phyloP scores from a whole-genome alignment of 176 grass and related monocot genomes.

The Carex cristatella region DNA sequence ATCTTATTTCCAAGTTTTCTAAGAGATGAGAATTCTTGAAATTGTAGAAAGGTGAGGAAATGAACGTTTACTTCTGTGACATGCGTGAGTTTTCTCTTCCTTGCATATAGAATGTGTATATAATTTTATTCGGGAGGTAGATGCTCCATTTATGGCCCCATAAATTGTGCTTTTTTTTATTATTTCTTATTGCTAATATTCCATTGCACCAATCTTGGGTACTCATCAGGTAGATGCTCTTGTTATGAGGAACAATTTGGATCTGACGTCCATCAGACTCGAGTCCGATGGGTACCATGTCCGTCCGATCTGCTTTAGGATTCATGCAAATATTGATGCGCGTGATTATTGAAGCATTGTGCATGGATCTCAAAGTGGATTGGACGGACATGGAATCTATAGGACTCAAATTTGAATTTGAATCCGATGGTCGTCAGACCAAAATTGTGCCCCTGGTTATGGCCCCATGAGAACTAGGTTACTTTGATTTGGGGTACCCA shows the following conservation, averaged over 20 bases:
- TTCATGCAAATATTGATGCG: no score
- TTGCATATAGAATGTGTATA: background rate
- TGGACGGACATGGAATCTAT: no score
- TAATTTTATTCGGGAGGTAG: background rate
- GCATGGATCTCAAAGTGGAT: no score
- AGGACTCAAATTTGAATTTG: no score
- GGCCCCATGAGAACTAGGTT: background rate
- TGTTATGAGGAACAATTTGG: no score
- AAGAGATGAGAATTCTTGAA: slow-evolving; percentile 32
- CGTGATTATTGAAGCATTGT: no score
- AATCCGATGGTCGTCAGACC: no score
- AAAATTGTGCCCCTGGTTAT: no score
- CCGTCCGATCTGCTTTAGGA: no score
- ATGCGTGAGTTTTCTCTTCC: background rate
- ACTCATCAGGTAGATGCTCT: no score
- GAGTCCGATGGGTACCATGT: no score
- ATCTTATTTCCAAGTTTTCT: slow-evolving; percentile 66
- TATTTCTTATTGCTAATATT: background rate
- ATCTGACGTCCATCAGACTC: no score
- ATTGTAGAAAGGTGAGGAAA: background rate
- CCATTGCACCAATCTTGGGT: background rate
- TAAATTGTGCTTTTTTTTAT: background rate
- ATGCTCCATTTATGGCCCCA: background rate
- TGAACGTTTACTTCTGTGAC: background rate
- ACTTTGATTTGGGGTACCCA: background rate